These are phyloP conservation scores for Actinomortierella wolfii DNA, from an alignment of 371 early-diverging fungal species.

Conservation along the genomic window DNA sequence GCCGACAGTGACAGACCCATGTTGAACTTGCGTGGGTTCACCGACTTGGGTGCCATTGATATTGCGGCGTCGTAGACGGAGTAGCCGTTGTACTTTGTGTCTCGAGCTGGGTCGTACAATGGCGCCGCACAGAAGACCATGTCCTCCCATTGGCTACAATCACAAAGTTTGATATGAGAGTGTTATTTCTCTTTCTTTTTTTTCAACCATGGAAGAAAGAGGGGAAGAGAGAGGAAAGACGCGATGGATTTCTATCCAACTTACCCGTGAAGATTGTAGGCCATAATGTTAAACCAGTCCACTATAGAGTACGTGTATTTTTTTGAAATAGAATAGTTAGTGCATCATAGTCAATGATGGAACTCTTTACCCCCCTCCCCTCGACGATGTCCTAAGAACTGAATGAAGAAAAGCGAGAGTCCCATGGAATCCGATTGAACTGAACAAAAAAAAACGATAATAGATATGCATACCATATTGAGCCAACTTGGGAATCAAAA, in stretches of 20 bases:
- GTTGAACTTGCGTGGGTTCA: constrained; percentile 36
- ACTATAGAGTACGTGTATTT: constrained; percentile 14
- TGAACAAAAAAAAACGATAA: too few species aligned
- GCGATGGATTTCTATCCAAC: neutral
- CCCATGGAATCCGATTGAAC: too few species aligned
- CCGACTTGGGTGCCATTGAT: constrained; percentile 35
- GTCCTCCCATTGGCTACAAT: constrained; percentile 38
- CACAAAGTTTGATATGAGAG: neutral
- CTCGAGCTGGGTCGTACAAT: constrained; percentile 22
- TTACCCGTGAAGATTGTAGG: constrained; percentile 46
- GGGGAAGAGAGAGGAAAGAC: neutral
- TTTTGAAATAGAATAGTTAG: neutral
- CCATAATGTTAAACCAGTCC: constrained; percentile 47
- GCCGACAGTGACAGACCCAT: constrained; percentile 40
- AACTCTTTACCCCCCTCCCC: neutral
- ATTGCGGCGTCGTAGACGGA: constrained; percentile 37
- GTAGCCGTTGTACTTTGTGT: constrained; percentile 40
- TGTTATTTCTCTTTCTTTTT: too few species aligned
- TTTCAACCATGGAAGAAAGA: too few species aligned
- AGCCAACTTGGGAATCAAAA: constrained; percentile 27
- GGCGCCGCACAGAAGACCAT: constrained; percentile 45
- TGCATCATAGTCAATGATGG: too few species aligned
- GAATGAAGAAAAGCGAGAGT: neutral
- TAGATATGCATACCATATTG: constrained; percentile 25
- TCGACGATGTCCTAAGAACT: neutral